Percentiles rank a stretch among this genome's conserved stretches.
Conservation (phyloP, 768 basidiomycete genomes). For the Leccinum fibrillosum region DNA sequence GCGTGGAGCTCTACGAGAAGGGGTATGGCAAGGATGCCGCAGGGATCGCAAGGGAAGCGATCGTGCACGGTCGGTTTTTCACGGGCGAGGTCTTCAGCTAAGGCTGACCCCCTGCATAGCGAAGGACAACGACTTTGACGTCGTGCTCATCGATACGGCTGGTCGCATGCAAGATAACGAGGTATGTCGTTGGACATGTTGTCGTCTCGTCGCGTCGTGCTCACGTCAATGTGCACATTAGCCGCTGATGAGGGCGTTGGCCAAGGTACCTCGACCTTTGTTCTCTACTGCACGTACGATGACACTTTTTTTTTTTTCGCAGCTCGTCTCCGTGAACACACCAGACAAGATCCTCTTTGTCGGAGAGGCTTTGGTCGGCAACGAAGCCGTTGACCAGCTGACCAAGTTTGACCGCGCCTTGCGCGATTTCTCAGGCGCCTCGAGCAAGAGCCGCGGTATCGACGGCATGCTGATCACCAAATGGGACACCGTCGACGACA, state of each 20-base stretch:
- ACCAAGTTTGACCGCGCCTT: conserved; percentile 95
- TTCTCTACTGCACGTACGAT: background rate
- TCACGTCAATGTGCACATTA: conserved; percentile 27
- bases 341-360: conserved; percentile 99
- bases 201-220: background rate
- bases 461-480: conserved; percentile 99
- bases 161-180: conserved; percentile 99
- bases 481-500: conserved; percentile 98
- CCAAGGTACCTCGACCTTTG: conserved; percentile 57
- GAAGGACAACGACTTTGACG: conserved; percentile 88
- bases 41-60: conserved; percentile 94
- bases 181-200: conserved; percentile 39
- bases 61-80: conserved; percentile 67
- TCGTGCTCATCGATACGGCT: conserved; percentile 96
- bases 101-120: conserved; percentile 42
- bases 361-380: conserved; percentile 96
- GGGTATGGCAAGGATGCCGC: conserved; percentile 99
- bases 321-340: conserved; percentile 90
- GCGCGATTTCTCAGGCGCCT: conserved; percentile 83
- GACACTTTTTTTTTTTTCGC: background rate
- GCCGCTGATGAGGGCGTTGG: conserved; percentile 98
- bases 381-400: conserved; percentile 97
- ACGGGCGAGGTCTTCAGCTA: background rate
- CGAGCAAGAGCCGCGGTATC: conserved; percentile 80
- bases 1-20: conserved; percentile 91